A percentile compares a stretch with the other conserved stretches of the same genome.
Conservation (phyloP, 1,284 basidiomycete species). For the Termitomyces sp. region DNA sequence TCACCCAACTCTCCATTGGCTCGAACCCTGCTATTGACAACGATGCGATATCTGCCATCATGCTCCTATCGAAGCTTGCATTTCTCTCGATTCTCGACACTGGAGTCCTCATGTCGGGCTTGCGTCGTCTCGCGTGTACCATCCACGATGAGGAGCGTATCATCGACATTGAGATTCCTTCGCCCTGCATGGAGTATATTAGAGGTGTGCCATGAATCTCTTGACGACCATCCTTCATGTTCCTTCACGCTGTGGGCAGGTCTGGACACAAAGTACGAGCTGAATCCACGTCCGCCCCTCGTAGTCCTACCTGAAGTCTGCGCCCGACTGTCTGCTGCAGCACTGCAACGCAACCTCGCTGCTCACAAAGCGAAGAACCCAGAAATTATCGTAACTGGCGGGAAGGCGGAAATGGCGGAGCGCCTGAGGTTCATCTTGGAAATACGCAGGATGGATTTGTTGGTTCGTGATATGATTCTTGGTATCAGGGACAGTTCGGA, state of each 20-base stretch:
- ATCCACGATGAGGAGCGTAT: conserved; percentile 32
- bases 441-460: conserved; percentile 42
- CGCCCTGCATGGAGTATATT: conserved; percentile 48
- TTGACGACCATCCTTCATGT: not conserved
- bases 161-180: conserved; percentile 50
- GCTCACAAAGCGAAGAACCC: conserved; percentile 42
- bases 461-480: conserved; percentile 44
- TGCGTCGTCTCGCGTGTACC: conserved; percentile 44
- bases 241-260: conserved; percentile 26
- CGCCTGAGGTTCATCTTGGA: conserved; percentile 36
- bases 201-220: conserved; percentile 42
- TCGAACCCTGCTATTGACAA: conserved; percentile 50
- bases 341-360: conserved; percentile 50
- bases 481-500: conserved; percentile 8
- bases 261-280: conserved; percentile 42
- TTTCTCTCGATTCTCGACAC: conserved; percentile 53
- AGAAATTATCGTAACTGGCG: conserved; percentile 31
- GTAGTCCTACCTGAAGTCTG: conserved; percentile 41
- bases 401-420: conserved; percentile 36
- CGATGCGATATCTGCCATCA: conserved; percentile 50
- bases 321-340: conserved; percentile 36
- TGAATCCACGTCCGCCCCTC: conserved; percentile 44
- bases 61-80: conserved; percentile 41
- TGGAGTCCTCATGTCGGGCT: conserved; percentile 48
- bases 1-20: conserved; percentile 47